Base-by-base conservation (phyloP, 306 rosid species). In the Prunus mume region DNA sequence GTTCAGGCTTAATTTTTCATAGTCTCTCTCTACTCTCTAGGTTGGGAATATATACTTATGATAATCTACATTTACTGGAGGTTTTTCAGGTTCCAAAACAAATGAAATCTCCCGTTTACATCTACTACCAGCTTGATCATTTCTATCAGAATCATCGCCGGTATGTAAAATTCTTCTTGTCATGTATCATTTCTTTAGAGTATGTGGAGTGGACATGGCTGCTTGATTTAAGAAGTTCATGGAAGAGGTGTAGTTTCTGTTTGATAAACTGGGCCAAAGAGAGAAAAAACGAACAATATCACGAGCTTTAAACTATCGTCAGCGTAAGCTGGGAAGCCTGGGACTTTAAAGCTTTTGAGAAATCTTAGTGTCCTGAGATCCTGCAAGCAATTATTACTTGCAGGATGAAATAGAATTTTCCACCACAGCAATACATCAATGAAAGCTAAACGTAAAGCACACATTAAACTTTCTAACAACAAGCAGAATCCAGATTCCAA, bases 141-240 rank as follows among this genome's bases (percentile, higher is more conserved):
- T 91, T 79, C 85, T 88, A 85, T 83, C 98, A 93, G 85, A 93
- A 93, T 83, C 98, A 93, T 84, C 96, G 98, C 19, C 85, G 96
- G 97, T 90, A 83, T 38, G 85, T 46, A 11, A 41, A 74, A 32
- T 30, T 38, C 15, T 68, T 65, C 71, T 50, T 34, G 72, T 32
- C 17, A 3, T 41, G 24, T 55, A 10, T 47, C 50, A 62, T 43
- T 41, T 72, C 47, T 68, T 68, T 43, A 54, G 9, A 5, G 27
- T 68, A 2, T 12, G 17, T 58, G 30, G 61, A 30, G 22, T 30
- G 32, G 55, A 50, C 47, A 49, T 32, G 9, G 4, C 49, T 41
- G 49, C 19, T 19, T 47, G 45, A 69, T 65, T 51, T 65, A 4
- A 12, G 22, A 49, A n/a, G 2, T 27, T 64, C 55, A 32, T 34